Evolutionary conservation across 805 yeast genomes (phyloP).

Genomic region (Lipomyces japonicus): DNA sequence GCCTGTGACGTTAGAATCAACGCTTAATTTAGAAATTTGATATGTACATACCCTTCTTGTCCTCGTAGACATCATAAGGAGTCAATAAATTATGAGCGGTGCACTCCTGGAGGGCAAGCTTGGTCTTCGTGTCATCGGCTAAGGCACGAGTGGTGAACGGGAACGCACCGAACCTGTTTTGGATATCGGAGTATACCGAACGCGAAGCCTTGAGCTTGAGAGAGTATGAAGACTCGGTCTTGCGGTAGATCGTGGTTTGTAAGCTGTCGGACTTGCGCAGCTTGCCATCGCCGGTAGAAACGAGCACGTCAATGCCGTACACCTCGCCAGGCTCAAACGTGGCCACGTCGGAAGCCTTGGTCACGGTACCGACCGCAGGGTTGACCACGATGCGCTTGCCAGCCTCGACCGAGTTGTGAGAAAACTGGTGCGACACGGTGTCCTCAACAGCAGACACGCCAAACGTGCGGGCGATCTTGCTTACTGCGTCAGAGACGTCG

Average conservation of each 20-base stretch:
- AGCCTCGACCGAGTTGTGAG: slow-evolving; percentile 64
- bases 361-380: slow-evolving; percentile 67
- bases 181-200: slow-evolving; percentile 60
- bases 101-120: slow-evolving; percentile 73
- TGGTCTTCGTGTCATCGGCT: slow-evolving; percentile 64
- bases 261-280: slow-evolving; percentile 48
- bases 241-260: slow-evolving; percentile 68
- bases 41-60: slow-evolving; percentile 49
- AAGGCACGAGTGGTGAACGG: slow-evolving; percentile 66
- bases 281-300: slow-evolving; percentile 67
- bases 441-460: slow-evolving; percentile 65
- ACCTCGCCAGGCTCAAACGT: slow-evolving; percentile 74
- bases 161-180: slow-evolving; percentile 60
- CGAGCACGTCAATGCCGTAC: slow-evolving; percentile 67
- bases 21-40: neutral
- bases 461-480: slow-evolving; percentile 55
- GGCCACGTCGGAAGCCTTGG: slow-evolving; percentile 56
- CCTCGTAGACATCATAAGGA: slow-evolving; percentile 66
- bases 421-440: slow-evolving; percentile 71
- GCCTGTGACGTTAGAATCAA: slow-evolving; percentile 3
- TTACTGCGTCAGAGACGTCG: slow-evolving; percentile 69
- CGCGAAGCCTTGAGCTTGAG: slow-evolving; percentile 71
- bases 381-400: slow-evolving; percentile 72
- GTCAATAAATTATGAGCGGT: slow-evolving; percentile 60
- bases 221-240: slow-evolving; percentile 58